Conservation (phyloP, 305 asterid genomes). For the Stenogyne calaminthoides region DNA sequence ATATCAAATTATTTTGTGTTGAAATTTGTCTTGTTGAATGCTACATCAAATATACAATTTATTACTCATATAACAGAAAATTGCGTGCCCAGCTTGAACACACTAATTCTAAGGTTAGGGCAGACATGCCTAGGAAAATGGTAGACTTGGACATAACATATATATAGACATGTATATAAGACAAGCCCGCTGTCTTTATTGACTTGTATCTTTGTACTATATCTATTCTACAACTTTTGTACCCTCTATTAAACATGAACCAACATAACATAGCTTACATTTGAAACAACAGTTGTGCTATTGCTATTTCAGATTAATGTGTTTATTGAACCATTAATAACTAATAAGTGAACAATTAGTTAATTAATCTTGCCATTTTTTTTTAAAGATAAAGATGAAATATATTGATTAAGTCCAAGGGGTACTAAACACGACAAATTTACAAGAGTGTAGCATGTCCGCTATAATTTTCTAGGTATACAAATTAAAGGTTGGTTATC, state of each 20-base stretch:
- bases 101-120: not conserved
- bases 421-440: no score
- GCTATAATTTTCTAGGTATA: no score
- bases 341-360: no score
- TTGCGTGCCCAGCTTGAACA: not conserved
- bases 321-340: no score
- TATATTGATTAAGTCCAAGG: no score
- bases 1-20: no score
- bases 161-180: not conserved
- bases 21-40: no score
- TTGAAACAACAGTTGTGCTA: not conserved
- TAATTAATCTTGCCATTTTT: no score
- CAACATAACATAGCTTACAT: not conserved
- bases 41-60: no score
- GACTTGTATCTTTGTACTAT: not conserved
- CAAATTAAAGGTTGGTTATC: no score
- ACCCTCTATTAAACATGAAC: not conserved
- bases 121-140: not conserved
- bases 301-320: not conserved
- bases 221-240: not conserved
- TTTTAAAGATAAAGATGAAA: no score
- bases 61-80: not conserved
- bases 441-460: no score
- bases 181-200: not conserved
- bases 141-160: not conserved